Base-by-base conservation (phyloP, 2,329 filamentous ascomycete species). In the Cladophialophora yegresii region DNA sequence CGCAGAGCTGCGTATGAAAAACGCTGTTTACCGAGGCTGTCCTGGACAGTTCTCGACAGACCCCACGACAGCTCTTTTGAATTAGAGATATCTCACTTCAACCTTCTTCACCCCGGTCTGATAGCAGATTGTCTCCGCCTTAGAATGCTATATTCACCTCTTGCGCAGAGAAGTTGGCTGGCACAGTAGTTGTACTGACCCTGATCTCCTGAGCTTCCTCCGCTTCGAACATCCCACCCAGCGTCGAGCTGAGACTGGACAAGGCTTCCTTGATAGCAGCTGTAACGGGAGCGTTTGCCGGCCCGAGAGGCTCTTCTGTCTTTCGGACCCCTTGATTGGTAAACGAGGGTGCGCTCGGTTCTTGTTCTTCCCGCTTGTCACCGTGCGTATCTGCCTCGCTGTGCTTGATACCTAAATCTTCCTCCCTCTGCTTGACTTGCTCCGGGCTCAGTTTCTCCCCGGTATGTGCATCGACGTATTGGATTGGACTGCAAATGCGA, bases 401-500 rank as follows among this genome's bases (percentile, higher is more conserved):
- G 13, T 28, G 51, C 8, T 28, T 28, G 23, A 40, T n/a, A n/a
- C n/a, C n/a, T n/a, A n/a, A 6, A 8, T 30, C 26, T 28, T 16
- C 16, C 8, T 54, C 16, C 16, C 26, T 32, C 28, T 28, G 51
- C 8, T 28, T 28, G 23, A 40, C 20, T 22, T 59, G 13, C 30
- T 58, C 55, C 32, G 55, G 10, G 7, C 40, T 10, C 13, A 49
- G 12, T 13, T 58, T 32, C 40, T 32, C 23, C n/a, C 43, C 57
- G 1, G 57, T 64, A 40, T 68, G 65, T 30, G 36, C 53, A 26
- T 65, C 56, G 9, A 65, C 54, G n/a, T 55, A 47, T 32, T 64
- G 59, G 22, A 61, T 59, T 20, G 61, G 65, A 49, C 51, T 61
- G 55, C 71, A 75, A 58, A 70, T 64, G 54, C 74, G 70, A 50